These are phyloP conservation scores for Apophysomyces sp. DNA, from an alignment of 371 early-diverging fungal species.

Conservation along the genomic window DNA sequence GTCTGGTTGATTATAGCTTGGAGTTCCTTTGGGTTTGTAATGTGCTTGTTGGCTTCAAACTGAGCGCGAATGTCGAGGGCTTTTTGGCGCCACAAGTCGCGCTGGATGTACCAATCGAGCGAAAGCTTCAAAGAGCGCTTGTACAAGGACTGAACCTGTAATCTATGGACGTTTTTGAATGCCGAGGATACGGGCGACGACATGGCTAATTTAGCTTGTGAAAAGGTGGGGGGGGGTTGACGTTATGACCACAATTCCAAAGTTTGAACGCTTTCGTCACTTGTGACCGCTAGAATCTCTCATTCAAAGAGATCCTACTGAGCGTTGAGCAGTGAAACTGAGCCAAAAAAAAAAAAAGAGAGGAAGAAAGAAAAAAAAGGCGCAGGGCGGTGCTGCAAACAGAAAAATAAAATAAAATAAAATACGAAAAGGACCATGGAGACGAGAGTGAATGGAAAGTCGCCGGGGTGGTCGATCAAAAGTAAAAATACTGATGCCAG, in stretches of 20 bases:
- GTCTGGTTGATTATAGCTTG: slow-evolving; percentile 60
- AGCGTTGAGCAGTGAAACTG: background rate
- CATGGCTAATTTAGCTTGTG: background rate
- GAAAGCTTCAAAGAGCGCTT: slow-evolving; percentile 73
- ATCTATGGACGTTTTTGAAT: slow-evolving; percentile 60
- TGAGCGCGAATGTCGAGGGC: slow-evolving; percentile 71
- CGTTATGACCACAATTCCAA: too few relatives aligned
- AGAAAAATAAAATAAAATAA: background rate
- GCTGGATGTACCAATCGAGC: slow-evolving; percentile 81
- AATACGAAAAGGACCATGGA: background rate
- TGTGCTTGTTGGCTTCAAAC: slow-evolving; percentile 72
- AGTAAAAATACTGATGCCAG: background rate
- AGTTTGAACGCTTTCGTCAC: too few relatives aligned
- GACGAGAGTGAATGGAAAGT: background rate
- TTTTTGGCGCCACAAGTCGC: slow-evolving; percentile 74
- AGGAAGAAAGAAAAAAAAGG: background rate
- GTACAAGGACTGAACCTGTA: slow-evolving; percentile 73
- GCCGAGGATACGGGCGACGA: slow-evolving; percentile 5
- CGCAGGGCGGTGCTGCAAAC: background rate
- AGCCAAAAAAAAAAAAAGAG: background rate
- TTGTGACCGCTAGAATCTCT: too few relatives aligned
- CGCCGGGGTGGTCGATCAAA: background rate
- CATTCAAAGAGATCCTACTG: too few relatives aligned
- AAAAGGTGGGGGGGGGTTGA: too few relatives aligned
- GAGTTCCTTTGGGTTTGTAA: slow-evolving; percentile 67